Base-by-base conservation (phyloP, 169 alveolate genomes). In the Babesia bovis region DNA sequence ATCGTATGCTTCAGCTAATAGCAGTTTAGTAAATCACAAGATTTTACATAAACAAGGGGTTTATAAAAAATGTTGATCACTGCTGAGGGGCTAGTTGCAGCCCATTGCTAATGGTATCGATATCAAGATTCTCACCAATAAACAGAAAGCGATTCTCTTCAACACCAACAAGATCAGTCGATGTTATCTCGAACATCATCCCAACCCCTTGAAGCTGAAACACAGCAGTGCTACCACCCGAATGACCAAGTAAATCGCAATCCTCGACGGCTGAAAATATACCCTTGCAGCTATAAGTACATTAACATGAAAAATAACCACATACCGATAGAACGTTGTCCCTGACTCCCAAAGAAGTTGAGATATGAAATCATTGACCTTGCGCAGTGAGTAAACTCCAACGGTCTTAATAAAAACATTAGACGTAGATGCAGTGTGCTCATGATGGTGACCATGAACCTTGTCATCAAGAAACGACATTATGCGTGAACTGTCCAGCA, bases 151-250 rank as follows among this genome's bases (percentile, higher is more conserved):
- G 52, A 49, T 81, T 81, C 21, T 81, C 88, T 13, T 50, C 66
- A 26, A 69, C 17, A 1, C 47, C 82, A 7, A n/a, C 67, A 6
- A 45, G 51, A 40, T 78, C 79, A 15, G 75, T 55, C 33, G 72
- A 84, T 23, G 41, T 47, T 17, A 87, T 75, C 66, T 87, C 93
- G 69, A 77, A 87, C 21, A 85, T 28, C 57, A 65, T 67, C 32
- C 93, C 93, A 19, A 87, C 90, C 0, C 93, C 92, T 67, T 87
- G 93, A 35, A 87, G 51, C 66, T 82, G 83, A 40, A 57, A 78
- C 26, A 65, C 41, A 3, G 66, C 35, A n/a, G 15, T 44, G 13
- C 15, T 49, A 26, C 60, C 83, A 47, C 68, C 77, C 19, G 56
- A 49, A 6, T 28, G 63, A 35, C 42, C 59, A 3, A 59, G n/a